phyloP scores from a whole-genome alignment of 257 asterid genomes.

The Buddleja alternifolia region DNA sequence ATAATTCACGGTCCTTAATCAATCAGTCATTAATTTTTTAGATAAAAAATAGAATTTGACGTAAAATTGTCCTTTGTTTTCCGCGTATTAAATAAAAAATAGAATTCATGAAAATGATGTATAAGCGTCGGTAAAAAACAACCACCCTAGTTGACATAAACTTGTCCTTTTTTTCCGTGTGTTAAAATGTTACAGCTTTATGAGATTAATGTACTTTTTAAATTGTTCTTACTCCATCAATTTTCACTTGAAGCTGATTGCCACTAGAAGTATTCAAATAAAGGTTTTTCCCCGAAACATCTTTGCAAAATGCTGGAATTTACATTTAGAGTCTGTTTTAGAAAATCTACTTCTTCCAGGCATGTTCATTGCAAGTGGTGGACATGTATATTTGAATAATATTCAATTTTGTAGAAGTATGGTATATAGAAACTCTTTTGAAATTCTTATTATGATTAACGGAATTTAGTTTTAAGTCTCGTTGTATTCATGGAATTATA shows the following conservation, averaged over 20 bases:
- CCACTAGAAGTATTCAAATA: background rate
- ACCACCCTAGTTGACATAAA: too few species aligned
- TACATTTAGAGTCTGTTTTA: background rate
- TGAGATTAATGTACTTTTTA: background rate
- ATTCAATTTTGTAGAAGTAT: background rate
- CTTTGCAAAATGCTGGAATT: background rate
- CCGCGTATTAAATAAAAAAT: background rate
- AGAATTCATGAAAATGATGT: too few species aligned
- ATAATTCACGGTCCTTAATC: background rate
- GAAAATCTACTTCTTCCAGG: background rate
- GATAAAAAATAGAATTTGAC: background rate
- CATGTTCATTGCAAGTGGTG: conserved; percentile 1
- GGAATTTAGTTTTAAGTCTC: conserved; percentile 15
- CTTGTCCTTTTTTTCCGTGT: background rate
- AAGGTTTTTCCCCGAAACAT: background rate
- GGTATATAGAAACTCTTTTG: background rate
- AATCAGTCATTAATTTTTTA: background rate
- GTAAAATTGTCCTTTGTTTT: too few species aligned
- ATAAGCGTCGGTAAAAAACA: too few species aligned
- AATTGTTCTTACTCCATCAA: background rate
- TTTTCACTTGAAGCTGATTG: background rate
- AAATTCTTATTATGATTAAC: conserved; percentile 21
- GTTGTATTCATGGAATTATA: conserved; percentile 38
- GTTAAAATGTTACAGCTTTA: background rate
- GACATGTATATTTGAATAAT: conserved; percentile 8